A percentile compares a stretch with the other conserved stretches of the same genome.
Conservation (phyloP, 2,329 filamentous ascomycete genomes). For the Onygenales sp. region DNA sequence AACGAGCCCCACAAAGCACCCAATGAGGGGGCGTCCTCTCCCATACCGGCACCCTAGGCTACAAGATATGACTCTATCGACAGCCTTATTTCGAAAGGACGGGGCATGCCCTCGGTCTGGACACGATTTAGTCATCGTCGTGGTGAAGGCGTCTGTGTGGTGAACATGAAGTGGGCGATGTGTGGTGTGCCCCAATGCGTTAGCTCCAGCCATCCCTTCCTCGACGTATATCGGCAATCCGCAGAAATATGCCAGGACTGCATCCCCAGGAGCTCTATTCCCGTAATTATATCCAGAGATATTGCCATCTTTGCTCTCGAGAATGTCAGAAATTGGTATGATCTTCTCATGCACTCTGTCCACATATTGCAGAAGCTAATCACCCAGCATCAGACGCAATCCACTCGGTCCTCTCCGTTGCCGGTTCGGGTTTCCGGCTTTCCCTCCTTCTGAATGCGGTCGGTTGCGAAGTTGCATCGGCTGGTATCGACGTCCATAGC, state of each 20-base stretch:
- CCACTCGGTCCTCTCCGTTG: constrained; percentile 14
- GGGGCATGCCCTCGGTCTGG: neutral
- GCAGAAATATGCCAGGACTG: too few species aligned
- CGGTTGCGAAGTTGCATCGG: constrained; percentile 30
- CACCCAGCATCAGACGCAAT: constrained; percentile 43
- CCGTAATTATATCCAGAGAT: neutral
- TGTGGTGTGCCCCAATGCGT: too few species aligned
- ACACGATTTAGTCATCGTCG: neutral
- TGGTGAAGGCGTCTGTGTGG: neutral
- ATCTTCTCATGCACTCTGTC: neutral
- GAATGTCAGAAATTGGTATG: constrained; percentile 1
- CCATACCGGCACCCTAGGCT: neutral
- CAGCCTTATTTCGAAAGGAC: neutral
- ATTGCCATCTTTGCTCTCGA: neutral
- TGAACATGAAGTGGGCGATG: neutral
- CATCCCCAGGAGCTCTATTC: neutral
- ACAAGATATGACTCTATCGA: neutral
- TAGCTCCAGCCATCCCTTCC: too few species aligned
- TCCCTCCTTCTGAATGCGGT: constrained; percentile 34
- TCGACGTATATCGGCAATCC: too few species aligned
- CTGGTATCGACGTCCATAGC: constrained; percentile 31
- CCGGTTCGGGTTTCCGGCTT: constrained; percentile 27
- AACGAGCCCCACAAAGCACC: too few species aligned
- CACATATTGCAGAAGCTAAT: constrained; percentile 30
- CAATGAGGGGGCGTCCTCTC: too few species aligned